Conservation (phyloP, 2,329 filamentous ascomycete genomes). For the Diaporthe eres region DNA sequence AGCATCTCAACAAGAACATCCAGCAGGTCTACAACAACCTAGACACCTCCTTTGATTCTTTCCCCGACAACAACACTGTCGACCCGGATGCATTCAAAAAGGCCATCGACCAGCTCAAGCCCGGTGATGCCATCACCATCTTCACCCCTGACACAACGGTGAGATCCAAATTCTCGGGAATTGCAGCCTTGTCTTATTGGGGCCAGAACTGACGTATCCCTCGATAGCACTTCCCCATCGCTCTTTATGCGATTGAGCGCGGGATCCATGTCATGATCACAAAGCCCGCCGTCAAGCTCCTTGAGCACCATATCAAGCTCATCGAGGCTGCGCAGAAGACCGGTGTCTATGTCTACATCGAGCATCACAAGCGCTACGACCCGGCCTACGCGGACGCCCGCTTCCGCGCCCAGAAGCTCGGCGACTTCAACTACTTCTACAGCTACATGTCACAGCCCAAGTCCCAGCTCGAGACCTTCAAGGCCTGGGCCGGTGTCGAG, state of each 20-base stretch:
- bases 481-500: constrained; percentile 91
- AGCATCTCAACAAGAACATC: constrained; percentile 91
- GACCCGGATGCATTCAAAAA: constrained; percentile 89
- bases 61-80: constrained; percentile 78
- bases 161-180: background rate
- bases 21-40: constrained; percentile 88
- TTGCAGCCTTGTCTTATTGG: background rate
- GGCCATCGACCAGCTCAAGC: constrained; percentile 85
- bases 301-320: constrained; percentile 84
- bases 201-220: background rate
- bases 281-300: constrained; percentile 90
- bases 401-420: constrained; percentile 80
- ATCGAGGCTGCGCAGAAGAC: constrained; percentile 79
- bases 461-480: constrained; percentile 93
- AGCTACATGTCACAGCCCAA: constrained; percentile 96
- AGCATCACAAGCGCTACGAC: constrained; percentile 98
- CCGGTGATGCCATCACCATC: constrained; percentile 92
- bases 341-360: constrained; percentile 90
- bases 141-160: constrained; percentile 91
- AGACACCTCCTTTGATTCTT: constrained; percentile 88
- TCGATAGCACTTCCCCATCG: constrained; percentile 82
- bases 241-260: constrained; percentile 90
- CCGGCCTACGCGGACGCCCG: constrained; percentile 92
- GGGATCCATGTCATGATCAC: constrained; percentile 93
- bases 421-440: constrained; percentile 99